Evolutionary conservation across 2,329 filamentous ascomycete species (phyloP), one percentile per base, ranked within the genome.

Genomic region (Lachnellula subtilissima): DNA sequence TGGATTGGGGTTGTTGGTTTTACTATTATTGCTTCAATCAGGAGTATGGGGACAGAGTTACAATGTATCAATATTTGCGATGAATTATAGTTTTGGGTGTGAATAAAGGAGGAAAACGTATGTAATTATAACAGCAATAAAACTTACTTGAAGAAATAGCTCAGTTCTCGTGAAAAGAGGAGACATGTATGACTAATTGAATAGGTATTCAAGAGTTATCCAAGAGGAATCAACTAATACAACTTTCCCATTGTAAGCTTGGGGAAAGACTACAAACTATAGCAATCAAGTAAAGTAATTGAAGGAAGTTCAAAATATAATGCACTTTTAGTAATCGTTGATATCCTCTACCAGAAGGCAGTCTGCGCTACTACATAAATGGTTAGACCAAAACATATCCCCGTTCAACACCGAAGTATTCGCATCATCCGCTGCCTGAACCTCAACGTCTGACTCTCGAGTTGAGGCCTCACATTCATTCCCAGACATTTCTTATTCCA

Each of bases 71-170:
- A 12, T 58, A 62, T 19, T 48, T 36, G 32, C 25, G 35, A 12
- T 54, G 43, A 37, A 37, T 47, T 52, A 53, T 50, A 53, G 54
- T 54, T 56, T 45, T 48, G 52, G 45, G 22, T 32, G 28, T 32
- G 9, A 32, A 19, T 45, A 43, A 39, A 14, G 39, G 45, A 47
- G 49, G 49, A 46, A 40, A 48, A 23, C 15, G 6, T 47, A 51
- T 52, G 49, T 57, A 56, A 54, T 47, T 55, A 47, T 58, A 59
- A 51, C 48, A 53, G 25, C 39, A 60, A 55, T 53, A 55, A 57
- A 52, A 48, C 3, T 2, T 12, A 47, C 2, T 28, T n/a, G 15
- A 32, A 12, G 28, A 32, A 32, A 12, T 32, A 12, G 28, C 28
- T 32, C 9, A 11, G 1, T 32, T 32, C 9, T 9, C 9, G 28